Evolutionary conservation across 306 rosid genomes (phyloP).

Genomic region (Purshia tridentata): DNA sequence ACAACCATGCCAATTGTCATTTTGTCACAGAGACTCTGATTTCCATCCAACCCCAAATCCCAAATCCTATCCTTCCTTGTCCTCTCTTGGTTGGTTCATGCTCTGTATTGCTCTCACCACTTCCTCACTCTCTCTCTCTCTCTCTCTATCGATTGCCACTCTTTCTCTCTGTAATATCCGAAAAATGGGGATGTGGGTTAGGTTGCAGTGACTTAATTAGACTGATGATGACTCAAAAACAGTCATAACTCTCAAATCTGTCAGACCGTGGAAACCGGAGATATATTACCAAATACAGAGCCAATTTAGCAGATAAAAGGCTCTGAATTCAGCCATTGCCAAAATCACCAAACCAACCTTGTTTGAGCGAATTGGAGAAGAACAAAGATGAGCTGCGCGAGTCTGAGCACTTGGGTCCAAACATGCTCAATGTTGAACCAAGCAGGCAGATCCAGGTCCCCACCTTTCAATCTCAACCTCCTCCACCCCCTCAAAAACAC

Average conservation of each 20-base stretch:
- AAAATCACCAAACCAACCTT: not conserved
- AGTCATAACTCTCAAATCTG: not conserved
- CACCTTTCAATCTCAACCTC: constrained; percentile 19
- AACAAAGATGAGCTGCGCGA: constrained; percentile 41
- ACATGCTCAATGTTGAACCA: constrained; percentile 42
- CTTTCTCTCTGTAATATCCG: not conserved
- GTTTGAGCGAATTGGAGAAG: not conserved
- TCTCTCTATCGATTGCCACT: not conserved
- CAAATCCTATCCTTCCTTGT: constrained; percentile 33
- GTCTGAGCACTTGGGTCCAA: constrained; percentile 43
- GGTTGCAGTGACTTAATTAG: not conserved
- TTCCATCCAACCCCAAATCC: constrained; percentile 28
- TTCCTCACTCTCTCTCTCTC: not conserved
- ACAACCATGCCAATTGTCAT: not conserved
- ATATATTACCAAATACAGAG: no score
- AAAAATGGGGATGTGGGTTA: not conserved
- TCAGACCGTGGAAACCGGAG: no score
- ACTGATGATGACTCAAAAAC: not conserved
- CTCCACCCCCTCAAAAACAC: constrained; percentile 22
- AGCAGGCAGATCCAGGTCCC: constrained; percentile 38
- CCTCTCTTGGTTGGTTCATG: constrained; percentile 5
- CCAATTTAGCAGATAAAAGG: no score
- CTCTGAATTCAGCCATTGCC: not conserved
- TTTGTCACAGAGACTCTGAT: not conserved
- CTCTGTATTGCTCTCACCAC: constrained; percentile 4